Percentiles rank a stretch among this genome's conserved stretches.
These are phyloP conservation scores for Diplodia intermedia DNA, from an alignment of 2,329 filamentous ascomycete species.

Conservation along the genomic window DNA sequence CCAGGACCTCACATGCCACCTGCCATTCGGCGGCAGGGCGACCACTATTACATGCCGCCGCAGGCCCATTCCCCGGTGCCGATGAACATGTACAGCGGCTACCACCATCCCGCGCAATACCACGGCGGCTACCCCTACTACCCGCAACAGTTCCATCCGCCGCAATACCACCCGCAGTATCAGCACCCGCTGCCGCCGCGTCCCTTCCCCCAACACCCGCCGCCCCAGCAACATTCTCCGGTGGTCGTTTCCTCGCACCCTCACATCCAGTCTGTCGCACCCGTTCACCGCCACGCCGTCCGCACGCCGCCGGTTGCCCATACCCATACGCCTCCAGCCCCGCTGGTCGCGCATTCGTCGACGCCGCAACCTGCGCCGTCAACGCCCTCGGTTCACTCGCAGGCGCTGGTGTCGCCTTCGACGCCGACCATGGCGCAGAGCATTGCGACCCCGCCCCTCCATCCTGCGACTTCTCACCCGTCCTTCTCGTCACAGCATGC, in stretches of 20 bases:
- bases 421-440: conserved; percentile 43
- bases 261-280: conserved; percentile 57
- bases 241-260: conserved; percentile 56
- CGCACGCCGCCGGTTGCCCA: conserved; percentile 45
- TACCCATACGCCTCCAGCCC: conserved; percentile 41
- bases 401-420: conserved; percentile 43
- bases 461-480: conserved; percentile 36
- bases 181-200: conserved; percentile 51
- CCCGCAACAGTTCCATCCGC: conserved; percentile 41
- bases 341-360: conserved; percentile 32
- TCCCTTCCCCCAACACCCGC: conserved; percentile 40
- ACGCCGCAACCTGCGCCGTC: conserved; percentile 39
- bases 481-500: conserved; percentile 39
- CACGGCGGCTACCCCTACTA: conserved; percentile 48
- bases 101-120: conserved; percentile 42
- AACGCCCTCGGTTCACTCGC: conserved; percentile 47
- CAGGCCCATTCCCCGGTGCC: conserved; percentile 49
- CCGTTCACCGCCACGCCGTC: conserved; percentile 49
- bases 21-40: conserved; percentile 50
- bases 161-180: conserved; percentile 49
- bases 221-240: conserved; percentile 46
- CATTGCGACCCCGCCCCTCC: conserved; percentile 42
- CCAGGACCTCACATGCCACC: conserved; percentile 63
- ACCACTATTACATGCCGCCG: conserved; percentile 47
- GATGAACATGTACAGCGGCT: conserved; percentile 46